Conservation (phyloP, 2,329 filamentous ascomycete species). For the Pseudogymnoascus sp. region DNA sequence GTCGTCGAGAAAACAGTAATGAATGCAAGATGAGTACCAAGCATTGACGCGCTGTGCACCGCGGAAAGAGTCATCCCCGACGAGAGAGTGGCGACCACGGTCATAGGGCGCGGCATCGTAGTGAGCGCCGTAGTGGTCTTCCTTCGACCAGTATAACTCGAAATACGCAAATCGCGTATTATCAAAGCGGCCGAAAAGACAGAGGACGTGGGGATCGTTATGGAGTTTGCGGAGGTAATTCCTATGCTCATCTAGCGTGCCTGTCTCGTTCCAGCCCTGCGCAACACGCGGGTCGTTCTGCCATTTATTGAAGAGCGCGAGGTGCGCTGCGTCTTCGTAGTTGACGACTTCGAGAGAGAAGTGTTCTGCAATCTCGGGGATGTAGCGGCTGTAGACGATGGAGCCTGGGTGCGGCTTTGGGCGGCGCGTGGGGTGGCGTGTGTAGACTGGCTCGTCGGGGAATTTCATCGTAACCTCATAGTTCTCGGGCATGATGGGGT, state of each 20-base stretch:
- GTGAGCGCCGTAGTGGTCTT: conserved; percentile 54
- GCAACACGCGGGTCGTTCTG: conserved; percentile 78
- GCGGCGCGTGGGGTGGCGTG: conserved; percentile 63
- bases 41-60: conserved; percentile 54
- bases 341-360: conserved; percentile 74
- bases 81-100: conserved; percentile 53
- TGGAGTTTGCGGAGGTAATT: conserved; percentile 62
- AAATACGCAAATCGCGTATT: conserved; percentile 69
- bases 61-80: conserved; percentile 50
- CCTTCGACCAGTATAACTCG: conserved; percentile 72
- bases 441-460: conserved; percentile 34
- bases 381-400: conserved; percentile 70
- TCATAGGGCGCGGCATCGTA: conserved; percentile 50
- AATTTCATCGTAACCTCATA: conserved; percentile 35
- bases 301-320: conserved; percentile 69
- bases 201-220: conserved; percentile 64
- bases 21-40: conserved; percentile 56
- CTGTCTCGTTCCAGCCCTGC: conserved; percentile 73
- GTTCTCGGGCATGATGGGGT: conserved; percentile 36
- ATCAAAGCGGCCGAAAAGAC: conserved; percentile 64
- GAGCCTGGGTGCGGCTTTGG: conserved; percentile 65
- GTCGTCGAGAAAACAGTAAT: conserved; percentile 57
- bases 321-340: conserved; percentile 54
- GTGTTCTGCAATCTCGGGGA: conserved; percentile 66
- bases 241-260: conserved; percentile 66